Evolutionary conservation across 345 rosid species (phyloP).

Genomic region (Acer campestre): DNA sequence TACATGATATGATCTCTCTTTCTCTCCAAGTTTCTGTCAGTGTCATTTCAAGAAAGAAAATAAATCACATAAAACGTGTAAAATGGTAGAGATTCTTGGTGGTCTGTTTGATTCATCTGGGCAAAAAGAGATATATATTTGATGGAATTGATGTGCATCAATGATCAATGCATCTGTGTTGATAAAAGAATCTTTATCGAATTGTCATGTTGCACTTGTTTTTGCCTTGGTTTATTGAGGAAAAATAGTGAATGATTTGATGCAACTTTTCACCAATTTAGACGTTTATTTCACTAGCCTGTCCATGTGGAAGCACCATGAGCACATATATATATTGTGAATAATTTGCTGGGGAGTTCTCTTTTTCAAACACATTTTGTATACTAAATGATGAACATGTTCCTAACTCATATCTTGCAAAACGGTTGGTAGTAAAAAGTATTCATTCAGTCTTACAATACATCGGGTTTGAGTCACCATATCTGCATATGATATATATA

Average conservation of each 20-base stretch:
- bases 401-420: too few relatives aligned
- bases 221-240: background rate
- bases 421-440: too few relatives aligned
- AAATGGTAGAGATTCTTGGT: background rate
- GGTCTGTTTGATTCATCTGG: background rate
- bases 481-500: too few relatives aligned
- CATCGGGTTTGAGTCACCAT: too few relatives aligned
- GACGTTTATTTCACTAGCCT: background rate
- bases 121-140: background rate
- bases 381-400: too few relatives aligned
- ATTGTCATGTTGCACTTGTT: background rate
- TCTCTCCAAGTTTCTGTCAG: background rate
- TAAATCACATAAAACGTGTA: background rate
- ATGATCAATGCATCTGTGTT: background rate
- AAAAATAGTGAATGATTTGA: background rate
- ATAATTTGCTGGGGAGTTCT: background rate
- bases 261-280: background rate
- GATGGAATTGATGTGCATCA: background rate
- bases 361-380: background rate
- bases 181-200: background rate
- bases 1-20: too few relatives aligned
- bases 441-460: too few relatives aligned
- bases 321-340: background rate
- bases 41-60: constrained; percentile 10
- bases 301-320: background rate